Percentiles rank a stretch among this genome's conserved stretches.
These are phyloP conservation scores for Teratosphaeria destructans DNA, from an alignment of 2,329 filamentous ascomycete species.

Conservation along the genomic window DNA sequence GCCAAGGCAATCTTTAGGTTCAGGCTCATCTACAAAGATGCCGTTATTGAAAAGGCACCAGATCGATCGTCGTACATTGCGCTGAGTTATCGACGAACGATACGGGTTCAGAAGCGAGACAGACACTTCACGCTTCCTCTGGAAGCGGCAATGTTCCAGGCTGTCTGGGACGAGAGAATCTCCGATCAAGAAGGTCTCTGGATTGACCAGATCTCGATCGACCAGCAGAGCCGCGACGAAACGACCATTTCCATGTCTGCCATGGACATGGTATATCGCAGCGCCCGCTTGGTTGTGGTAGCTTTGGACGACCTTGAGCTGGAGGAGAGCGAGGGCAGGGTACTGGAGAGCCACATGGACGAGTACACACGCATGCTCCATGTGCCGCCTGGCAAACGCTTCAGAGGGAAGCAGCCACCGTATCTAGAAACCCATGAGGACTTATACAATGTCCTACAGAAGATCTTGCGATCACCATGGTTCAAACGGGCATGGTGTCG, in stretches of 20 bases:
- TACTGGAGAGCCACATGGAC: slow-evolving; percentile 29
- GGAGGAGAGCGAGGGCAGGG: slow-evolving; percentile 24
- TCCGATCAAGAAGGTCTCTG: slow-evolving; percentile 31
- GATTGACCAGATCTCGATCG: slow-evolving; percentile 37
- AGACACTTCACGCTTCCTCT: slow-evolving; percentile 30
- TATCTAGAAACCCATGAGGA: slow-evolving; percentile 23
- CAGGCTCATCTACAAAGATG: slow-evolving; percentile 27
- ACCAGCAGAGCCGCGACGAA: slow-evolving; percentile 31
- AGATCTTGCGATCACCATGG: slow-evolving; percentile 32
- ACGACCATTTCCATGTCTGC: slow-evolving; percentile 30
- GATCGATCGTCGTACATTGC: slow-evolving; percentile 35
- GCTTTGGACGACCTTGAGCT: slow-evolving; percentile 33
- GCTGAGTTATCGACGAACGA: slow-evolving; percentile 34
- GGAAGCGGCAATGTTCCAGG: slow-evolving; percentile 30
- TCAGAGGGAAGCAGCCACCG: slow-evolving; percentile 22
- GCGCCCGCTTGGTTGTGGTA: slow-evolving; percentile 31
- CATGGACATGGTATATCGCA: slow-evolving; percentile 34
- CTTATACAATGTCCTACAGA: slow-evolving; percentile 23
- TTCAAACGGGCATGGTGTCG: slow-evolving; percentile 37
- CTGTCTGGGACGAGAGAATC: slow-evolving; percentile 29
- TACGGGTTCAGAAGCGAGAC: slow-evolving; percentile 17
- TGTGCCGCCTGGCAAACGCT: slow-evolving; percentile 21
- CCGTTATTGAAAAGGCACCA: slow-evolving; percentile 21
- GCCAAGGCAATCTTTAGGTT: slow-evolving; percentile 25
- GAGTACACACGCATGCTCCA: slow-evolving; percentile 25